Conservation (phyloP, 1,139 yeast species). For the Nadsonia commutata region DNA sequence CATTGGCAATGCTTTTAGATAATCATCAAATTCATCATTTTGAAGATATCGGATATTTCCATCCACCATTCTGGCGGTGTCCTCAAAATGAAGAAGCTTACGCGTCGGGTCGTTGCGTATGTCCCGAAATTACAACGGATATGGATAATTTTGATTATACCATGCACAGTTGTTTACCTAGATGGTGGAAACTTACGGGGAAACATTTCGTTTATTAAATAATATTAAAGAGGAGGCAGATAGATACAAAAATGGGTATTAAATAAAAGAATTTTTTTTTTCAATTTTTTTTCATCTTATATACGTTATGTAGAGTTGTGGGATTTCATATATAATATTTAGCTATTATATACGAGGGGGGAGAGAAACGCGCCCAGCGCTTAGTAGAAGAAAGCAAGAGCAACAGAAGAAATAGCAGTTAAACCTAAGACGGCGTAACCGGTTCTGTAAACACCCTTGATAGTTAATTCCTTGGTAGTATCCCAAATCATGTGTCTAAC, state of each 20-base stretch:
- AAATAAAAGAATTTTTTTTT: constrained; percentile 1
- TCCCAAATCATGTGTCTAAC: constrained; percentile 92
- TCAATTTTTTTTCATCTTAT: not conserved
- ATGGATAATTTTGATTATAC: constrained; percentile 41
- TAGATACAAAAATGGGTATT: not conserved
- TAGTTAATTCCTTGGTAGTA: constrained; percentile 57
- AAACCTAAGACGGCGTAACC: constrained; percentile 73
- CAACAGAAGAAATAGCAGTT: constrained; percentile 50
- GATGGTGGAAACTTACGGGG: constrained; percentile 64
- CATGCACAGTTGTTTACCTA: constrained; percentile 56
- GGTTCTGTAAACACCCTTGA: constrained; percentile 82
- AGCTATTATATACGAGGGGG: too few species aligned
- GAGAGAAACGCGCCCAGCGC: too few species aligned
- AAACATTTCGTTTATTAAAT: constrained; percentile 9
- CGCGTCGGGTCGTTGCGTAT: constrained; percentile 50
- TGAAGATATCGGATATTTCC: constrained; percentile 80
- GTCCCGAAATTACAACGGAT: constrained; percentile 30
- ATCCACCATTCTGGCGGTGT: constrained; percentile 70
- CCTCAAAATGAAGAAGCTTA: constrained; percentile 43
- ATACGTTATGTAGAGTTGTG: not conserved
- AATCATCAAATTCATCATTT: constrained; percentile 66
- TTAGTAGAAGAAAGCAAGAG: constrained; percentile 19
- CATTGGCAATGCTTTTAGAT: constrained; percentile 50
- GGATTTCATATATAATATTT: too few species aligned
- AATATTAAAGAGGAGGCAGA: too few species aligned